Conservation (phyloP, 495 filamentous ascomycete species). For the Aspergillus nidulans region DNA sequence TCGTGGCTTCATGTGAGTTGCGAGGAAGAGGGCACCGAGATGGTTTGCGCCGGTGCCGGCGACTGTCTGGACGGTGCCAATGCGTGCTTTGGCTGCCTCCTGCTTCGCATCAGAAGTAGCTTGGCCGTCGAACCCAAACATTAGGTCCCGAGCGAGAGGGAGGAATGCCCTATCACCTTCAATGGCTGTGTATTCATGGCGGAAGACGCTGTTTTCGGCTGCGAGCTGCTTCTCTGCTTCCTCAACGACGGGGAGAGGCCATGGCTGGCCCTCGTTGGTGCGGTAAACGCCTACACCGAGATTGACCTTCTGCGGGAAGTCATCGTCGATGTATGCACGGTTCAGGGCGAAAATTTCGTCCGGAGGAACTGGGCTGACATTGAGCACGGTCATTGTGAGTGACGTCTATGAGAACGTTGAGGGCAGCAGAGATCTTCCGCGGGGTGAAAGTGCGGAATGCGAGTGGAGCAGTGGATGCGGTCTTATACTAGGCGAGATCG, state of each 20-base stretch:
- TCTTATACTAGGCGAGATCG: not conserved
- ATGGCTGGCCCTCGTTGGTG: conserved; percentile 50
- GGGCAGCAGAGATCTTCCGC: not conserved
- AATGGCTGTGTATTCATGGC: conserved; percentile 48
- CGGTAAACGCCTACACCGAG: conserved; percentile 48
- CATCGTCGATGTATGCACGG: conserved; percentile 37
- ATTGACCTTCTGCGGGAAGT: conserved; percentile 45
- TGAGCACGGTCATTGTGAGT: conserved; percentile 32
- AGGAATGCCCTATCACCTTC: conserved; percentile 43
- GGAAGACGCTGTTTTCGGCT: conserved; percentile 34
- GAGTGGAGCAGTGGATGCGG: not conserved
- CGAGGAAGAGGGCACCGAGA: conserved; percentile 80
- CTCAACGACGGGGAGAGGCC: conserved; percentile 45
- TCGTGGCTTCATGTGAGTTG: conserved; percentile 44
- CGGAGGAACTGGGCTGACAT: conserved; percentile 37
- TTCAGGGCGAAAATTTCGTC: conserved; percentile 49
- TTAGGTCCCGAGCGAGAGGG: conserved; percentile 40
- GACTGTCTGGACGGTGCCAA: conserved; percentile 64
- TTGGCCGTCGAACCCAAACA: conserved; percentile 42
- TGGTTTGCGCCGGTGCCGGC: conserved; percentile 92
- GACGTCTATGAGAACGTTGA: not conserved
- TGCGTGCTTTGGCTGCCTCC: conserved; percentile 31
- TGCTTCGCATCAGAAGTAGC: conserved; percentile 22
- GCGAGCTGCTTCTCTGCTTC: conserved; percentile 40
- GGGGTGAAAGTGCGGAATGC: not conserved